Evolutionary conservation across 768 basidiomycete genomes (phyloP).

Genomic region (Mycena sanguinolenta): DNA sequence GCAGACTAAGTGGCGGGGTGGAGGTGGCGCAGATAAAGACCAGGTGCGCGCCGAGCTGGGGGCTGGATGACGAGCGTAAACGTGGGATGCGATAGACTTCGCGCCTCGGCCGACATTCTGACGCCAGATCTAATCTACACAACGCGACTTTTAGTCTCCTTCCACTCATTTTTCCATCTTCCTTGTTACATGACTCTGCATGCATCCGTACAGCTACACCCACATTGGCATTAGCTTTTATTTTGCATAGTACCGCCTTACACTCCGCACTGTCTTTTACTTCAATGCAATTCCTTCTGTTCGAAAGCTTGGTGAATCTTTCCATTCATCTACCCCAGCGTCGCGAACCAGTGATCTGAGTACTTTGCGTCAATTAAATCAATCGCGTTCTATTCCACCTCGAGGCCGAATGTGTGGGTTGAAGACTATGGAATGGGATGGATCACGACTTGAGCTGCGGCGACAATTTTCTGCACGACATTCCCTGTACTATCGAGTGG

Average conservation of each 20-base stretch:
- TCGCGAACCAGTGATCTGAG: no score
- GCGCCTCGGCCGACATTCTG: not conserved
- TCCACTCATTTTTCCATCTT: not conserved
- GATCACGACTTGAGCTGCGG: no score
- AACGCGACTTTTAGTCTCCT: not conserved
- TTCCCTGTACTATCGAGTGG: no score
- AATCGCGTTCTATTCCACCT: no score
- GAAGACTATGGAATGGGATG: no score
- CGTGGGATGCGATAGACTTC: not conserved
- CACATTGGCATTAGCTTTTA: not conserved
- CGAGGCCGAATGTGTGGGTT: no score
- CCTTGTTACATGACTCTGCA: not conserved
- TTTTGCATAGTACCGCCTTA: slow-evolving; percentile 5
- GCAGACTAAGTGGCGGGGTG: slow-evolving; percentile 38
- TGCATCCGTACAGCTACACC: slow-evolving; percentile 5
- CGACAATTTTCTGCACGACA: no score
- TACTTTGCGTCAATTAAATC: no score
- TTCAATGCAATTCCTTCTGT: not conserved
- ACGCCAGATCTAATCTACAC: not conserved
- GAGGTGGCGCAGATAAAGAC: slow-evolving; percentile 39
- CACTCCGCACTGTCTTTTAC: slow-evolving; percentile 14
- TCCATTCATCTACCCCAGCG: no score
- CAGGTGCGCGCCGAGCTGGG: slow-evolving; percentile 35
- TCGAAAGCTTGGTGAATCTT: not conserved
- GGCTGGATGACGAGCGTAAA: slow-evolving; percentile 16